Conservation (phyloP, 1,139 yeast species). For the Suhomyces bokatorum region DNA sequence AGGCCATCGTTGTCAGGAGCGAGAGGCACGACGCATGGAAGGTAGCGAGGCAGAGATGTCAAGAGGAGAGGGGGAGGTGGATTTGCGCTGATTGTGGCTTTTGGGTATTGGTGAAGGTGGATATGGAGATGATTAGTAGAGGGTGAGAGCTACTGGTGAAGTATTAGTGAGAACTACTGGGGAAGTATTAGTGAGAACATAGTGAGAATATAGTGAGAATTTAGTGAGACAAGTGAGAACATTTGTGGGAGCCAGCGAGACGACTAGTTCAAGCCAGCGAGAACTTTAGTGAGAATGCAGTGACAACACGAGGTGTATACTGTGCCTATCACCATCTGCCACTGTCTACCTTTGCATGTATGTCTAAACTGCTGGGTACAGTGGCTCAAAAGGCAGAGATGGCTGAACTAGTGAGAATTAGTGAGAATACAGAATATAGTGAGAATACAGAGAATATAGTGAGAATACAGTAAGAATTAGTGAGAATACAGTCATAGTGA, state of each 20-base stretch:
- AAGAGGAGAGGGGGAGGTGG: background rate
- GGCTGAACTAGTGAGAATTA: no score
- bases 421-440: no score
- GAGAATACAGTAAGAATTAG: no score
- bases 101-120: background rate
- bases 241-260: background rate
- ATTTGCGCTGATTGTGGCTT: background rate
- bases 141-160: background rate
- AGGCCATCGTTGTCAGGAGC: conserved; percentile 2
- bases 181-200: background rate
- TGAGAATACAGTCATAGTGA: background rate
- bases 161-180: background rate
- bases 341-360: no score
- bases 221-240: background rate
- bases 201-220: background rate
- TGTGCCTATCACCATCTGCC: no score
- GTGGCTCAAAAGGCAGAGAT: no score
- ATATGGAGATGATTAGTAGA: background rate
- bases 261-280: background rate
- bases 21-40: conserved; percentile 3
- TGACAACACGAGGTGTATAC: no score
- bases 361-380: no score
- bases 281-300: no score
- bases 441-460: no score
- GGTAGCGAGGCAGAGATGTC: background rate